These are phyloP conservation scores for Beauveria scarabaeidicola DNA, from an alignment of 2,329 filamentous ascomycete genomes.

Conservation along the genomic window DNA sequence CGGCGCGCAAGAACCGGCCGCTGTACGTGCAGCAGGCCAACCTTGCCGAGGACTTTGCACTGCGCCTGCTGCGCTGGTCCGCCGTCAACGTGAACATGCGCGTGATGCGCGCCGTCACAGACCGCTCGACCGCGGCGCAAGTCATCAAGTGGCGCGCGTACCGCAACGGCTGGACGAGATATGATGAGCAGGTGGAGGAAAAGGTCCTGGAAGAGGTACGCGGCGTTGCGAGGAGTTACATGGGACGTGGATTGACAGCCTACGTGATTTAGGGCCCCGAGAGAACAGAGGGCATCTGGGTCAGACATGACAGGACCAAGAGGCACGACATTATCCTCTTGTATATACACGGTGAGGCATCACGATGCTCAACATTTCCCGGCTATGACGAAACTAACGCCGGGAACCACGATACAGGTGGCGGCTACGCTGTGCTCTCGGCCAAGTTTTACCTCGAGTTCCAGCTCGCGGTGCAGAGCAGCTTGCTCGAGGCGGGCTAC, in stretches of 20 bases:
- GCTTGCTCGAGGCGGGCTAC: slow-evolving; percentile 58
- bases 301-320: slow-evolving; percentile 49
- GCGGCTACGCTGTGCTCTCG: slow-evolving; percentile 78
- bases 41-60: background rate
- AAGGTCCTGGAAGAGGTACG: slow-evolving; percentile 5
- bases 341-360: slow-evolving; percentile 61
- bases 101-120: slow-evolving; percentile 2
- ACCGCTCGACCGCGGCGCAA: background rate
- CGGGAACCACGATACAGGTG: slow-evolving; percentile 38
- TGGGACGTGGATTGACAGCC: background rate
- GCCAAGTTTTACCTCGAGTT: slow-evolving; percentile 81
- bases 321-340: slow-evolving; percentile 72
- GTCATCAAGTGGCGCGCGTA: slow-evolving; percentile 8
- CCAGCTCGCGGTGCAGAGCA: slow-evolving; percentile 59
- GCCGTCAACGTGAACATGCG: background rate
- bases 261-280: slow-evolving; percentile 24
- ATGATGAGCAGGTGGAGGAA: slow-evolving; percentile 3
- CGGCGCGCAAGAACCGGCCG: background rate
- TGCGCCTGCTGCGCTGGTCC: slow-evolving; percentile 4
- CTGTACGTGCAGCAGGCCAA: slow-evolving; percentile 5
- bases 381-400: background rate
- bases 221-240: too few species aligned
- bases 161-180: slow-evolving; percentile 4
- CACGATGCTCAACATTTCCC: too few species aligned
- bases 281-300: slow-evolving; percentile 58